Percentiles rank a stretch among this genome's conserved stretches.
Evolutionary conservation across 2,329 filamentous ascomycete genomes (phyloP).

Genomic region (Thelonectria rubi): DNA sequence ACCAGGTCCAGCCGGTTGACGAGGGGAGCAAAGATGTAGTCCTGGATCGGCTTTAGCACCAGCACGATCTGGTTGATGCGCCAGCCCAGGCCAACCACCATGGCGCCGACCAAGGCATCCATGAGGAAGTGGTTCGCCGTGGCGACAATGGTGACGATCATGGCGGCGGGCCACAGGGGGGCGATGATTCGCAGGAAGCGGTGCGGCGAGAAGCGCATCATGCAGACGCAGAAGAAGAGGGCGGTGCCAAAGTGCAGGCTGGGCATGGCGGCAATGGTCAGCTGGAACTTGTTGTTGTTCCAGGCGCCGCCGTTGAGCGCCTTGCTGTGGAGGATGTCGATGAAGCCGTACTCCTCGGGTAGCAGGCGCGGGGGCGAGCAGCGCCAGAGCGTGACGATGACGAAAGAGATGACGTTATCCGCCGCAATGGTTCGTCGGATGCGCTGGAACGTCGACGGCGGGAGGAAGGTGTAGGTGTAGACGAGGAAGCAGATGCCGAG

Average conservation of each 20-base stretch:
- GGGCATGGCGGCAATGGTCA: slow-evolving; percentile 60
- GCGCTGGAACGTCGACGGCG: slow-evolving; percentile 49
- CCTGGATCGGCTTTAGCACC: slow-evolving; percentile 41
- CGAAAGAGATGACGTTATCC: slow-evolving; percentile 58
- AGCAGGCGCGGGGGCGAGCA: slow-evolving; percentile 60
- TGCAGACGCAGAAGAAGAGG: slow-evolving; percentile 47
- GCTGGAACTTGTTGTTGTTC: slow-evolving; percentile 56
- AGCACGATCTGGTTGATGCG: slow-evolving; percentile 41
- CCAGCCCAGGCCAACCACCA: slow-evolving; percentile 49
- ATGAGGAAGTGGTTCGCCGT: slow-evolving; percentile 53
- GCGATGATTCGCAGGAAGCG: slow-evolving; percentile 47
- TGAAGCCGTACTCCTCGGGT: slow-evolving; percentile 55
- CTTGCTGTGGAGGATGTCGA: slow-evolving; percentile 55
- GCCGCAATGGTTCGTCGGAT: slow-evolving; percentile 59
- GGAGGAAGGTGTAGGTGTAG: slow-evolving; percentile 57
- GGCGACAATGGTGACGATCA: slow-evolving; percentile 53
- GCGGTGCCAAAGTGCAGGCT: slow-evolving; percentile 57
- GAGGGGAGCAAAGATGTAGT: slow-evolving; percentile 41
- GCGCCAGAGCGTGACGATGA: slow-evolving; percentile 57
- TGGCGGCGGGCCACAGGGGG: slow-evolving; percentile 53
- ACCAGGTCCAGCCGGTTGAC: slow-evolving; percentile 38
- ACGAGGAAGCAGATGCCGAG: slow-evolving; percentile 57
- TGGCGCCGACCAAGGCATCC: slow-evolving; percentile 48
- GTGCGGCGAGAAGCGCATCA: slow-evolving; percentile 53
- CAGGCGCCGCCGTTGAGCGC: slow-evolving; percentile 44